A percentile compares a stretch with the other conserved stretches of the same genome.
phyloP scores from a whole-genome alignment of 768 basidiomycete genomes.

The Leccinum incarnatum region DNA sequence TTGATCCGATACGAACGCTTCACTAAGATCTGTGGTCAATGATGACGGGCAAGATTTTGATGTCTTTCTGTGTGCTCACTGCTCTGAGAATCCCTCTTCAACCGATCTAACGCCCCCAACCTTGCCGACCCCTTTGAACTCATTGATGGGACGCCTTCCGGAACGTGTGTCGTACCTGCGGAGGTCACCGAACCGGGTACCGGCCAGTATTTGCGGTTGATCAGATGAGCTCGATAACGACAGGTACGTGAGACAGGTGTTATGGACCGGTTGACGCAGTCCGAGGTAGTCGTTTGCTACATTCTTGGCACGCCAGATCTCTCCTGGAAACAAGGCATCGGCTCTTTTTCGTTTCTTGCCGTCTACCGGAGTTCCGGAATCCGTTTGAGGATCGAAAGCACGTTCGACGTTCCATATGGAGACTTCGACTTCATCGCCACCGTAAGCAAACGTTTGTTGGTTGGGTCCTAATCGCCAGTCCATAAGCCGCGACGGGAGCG shows the following conservation, averaged over 20 bases:
- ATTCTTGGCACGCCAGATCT: slow-evolving; percentile 85
- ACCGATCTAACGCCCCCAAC: slow-evolving; percentile 59
- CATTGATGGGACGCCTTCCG: slow-evolving; percentile 61
- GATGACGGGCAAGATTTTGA: neutral
- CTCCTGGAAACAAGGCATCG: slow-evolving; percentile 61
- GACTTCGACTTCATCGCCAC: slow-evolving; percentile 82
- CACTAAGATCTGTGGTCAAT: slow-evolving; percentile 39
- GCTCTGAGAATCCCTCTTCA: slow-evolving; percentile 56
- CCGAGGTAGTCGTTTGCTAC: slow-evolving; percentile 74
- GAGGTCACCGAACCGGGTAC: slow-evolving; percentile 71
- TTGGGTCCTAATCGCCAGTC: slow-evolving; percentile 62
- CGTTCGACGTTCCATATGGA: slow-evolving; percentile 76
- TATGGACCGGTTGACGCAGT: slow-evolving; percentile 76
- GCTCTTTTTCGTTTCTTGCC: slow-evolving; percentile 55
- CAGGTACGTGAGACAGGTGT: slow-evolving; percentile 65
- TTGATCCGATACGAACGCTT: slow-evolving; percentile 67
- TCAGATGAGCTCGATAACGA: slow-evolving; percentile 34
- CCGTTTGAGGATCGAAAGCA: slow-evolving; percentile 38
- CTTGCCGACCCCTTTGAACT: slow-evolving; percentile 62
- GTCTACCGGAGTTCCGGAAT: slow-evolving; percentile 14
- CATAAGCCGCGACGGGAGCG: slow-evolving; percentile 65
- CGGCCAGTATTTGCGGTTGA: slow-evolving; percentile 58
- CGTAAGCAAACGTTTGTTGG: slow-evolving; percentile 66
- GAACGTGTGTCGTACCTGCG: slow-evolving; percentile 76
- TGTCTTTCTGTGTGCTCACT: slow-evolving; percentile 45